Percentiles rank a stretch among this genome's conserved stretches.
These are phyloP conservation scores for Pseudofabraea citricarpa DNA, from an alignment of 2,329 filamentous ascomycete genomes.

Conservation along the genomic window DNA sequence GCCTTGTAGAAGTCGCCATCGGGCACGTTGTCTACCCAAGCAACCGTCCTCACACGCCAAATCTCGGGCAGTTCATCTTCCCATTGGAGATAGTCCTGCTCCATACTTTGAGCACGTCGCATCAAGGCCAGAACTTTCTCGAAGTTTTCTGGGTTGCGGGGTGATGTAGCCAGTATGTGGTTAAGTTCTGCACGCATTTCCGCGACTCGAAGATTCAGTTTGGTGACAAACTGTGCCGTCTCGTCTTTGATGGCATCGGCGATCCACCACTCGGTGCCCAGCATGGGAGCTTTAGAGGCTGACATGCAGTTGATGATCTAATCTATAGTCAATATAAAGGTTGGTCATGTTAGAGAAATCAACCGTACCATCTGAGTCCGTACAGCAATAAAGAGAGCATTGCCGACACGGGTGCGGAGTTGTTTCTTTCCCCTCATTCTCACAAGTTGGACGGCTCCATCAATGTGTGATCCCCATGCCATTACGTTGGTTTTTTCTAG, in stretches of 20 bases:
- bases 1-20: slow-evolving; percentile 46
- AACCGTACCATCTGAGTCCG: slow-evolving; percentile 52
- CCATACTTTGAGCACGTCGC: slow-evolving; percentile 44
- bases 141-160: slow-evolving; percentile 44
- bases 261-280: slow-evolving; percentile 58
- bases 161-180: slow-evolving; percentile 39
- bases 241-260: slow-evolving; percentile 45
- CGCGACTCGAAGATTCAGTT: slow-evolving; percentile 47
- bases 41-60: slow-evolving; percentile 47
- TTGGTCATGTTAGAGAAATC: not conserved
- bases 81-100: slow-evolving; percentile 49
- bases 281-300: slow-evolving; percentile 44
- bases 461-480: slow-evolving; percentile 60
- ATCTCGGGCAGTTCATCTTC: slow-evolving; percentile 42
- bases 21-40: slow-evolving; percentile 51
- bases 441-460: slow-evolving; percentile 58
- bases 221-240: slow-evolving; percentile 36
- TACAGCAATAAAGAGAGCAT: slow-evolving; percentile 54
- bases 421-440: slow-evolving; percentile 53
- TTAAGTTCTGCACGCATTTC: slow-evolving; percentile 53
- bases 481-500: slow-evolving; percentile 48
- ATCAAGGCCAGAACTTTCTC: slow-evolving; percentile 48
- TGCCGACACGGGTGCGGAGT: slow-evolving; percentile 45
- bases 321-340: no score
- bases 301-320: slow-evolving; percentile 54